These are phyloP conservation scores for Boletus tomentosulus DNA, from an alignment of 768 basidiomycete species.

Conservation along the genomic window DNA sequence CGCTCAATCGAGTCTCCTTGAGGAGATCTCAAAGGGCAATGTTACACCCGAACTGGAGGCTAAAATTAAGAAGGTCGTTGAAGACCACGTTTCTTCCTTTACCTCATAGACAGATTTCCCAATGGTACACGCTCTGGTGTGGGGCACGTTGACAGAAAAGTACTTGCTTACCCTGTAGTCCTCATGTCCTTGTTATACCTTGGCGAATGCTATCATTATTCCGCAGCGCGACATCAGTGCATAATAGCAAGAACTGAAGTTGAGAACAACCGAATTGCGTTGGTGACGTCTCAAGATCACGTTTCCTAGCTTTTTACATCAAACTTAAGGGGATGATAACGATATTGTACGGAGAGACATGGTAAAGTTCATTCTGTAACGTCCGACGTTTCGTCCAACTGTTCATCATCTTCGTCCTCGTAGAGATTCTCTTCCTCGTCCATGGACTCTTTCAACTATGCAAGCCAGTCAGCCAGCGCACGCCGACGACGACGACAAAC, in stretches of 20 bases:
- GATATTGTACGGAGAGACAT: neutral
- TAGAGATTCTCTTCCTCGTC: constrained; percentile 60
- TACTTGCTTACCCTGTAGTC: constrained; percentile 13
- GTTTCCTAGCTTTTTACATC: neutral
- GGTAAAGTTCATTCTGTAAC: constrained; percentile 7
- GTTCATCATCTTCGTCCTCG: constrained; percentile 45
- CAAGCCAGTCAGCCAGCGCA: neutral
- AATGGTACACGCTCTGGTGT: constrained; percentile 14
- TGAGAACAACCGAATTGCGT: too few relatives aligned
- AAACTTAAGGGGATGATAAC: neutral
- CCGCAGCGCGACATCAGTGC: constrained; percentile 16
- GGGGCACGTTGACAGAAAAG: constrained; percentile 21
- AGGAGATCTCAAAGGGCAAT: constrained; percentile 77
- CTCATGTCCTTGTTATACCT: constrained; percentile 21
- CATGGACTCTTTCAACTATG: constrained; percentile 75
- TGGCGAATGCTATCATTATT: constrained; percentile 28
- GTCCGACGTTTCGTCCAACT: constrained; percentile 13
- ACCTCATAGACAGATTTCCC: constrained; percentile 43
- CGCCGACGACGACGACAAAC: constrained; percentile 14
- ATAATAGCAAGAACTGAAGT: neutral
- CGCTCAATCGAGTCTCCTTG: constrained; percentile 69
- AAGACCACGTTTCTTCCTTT: constrained; percentile 83
- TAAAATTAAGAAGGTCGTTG: constrained; percentile 93
- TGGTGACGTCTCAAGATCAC: too few relatives aligned
- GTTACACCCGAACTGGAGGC: constrained; percentile 89